A percentile compares a stretch with the other conserved stretches of the same genome.
Evolutionary conservation across 2,329 filamentous ascomycete genomes (phyloP).

Genomic region (Phialophora macrospora): DNA sequence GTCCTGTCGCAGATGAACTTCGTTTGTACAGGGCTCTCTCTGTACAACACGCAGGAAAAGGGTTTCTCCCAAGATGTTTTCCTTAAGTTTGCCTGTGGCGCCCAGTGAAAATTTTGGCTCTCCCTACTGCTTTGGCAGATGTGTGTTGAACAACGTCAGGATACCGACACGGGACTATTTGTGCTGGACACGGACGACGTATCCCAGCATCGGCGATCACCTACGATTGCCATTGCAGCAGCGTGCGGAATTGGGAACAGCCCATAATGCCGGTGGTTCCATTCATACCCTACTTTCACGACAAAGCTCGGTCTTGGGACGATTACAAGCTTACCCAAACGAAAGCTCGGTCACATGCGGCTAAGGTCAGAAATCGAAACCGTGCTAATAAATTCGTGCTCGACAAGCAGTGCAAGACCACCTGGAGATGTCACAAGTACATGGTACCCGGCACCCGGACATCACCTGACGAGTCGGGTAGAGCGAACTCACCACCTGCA

Average conservation of each 20-base stretch:
- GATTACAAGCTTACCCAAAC: constrained; percentile 7
- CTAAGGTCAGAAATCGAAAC: constrained; percentile 5
- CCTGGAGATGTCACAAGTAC: neutral
- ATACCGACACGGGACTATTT: too few relatives aligned
- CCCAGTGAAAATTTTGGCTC: too few relatives aligned
- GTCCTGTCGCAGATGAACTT: neutral
- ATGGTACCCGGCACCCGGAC: too few relatives aligned
- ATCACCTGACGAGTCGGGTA: too few relatives aligned
- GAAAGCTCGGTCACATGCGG: constrained; percentile 13
- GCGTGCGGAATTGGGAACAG: neutral
- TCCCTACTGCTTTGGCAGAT: too few relatives aligned
- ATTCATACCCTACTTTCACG: constrained; percentile 11
- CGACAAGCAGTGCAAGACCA: constrained; percentile 1
- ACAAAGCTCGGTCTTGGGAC: neutral
- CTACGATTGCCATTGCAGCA: neutral
- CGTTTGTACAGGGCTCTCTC: neutral
- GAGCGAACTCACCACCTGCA: too few relatives aligned
- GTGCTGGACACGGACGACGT: too few relatives aligned
- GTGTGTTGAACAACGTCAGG: too few relatives aligned
- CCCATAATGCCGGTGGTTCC: neutral
- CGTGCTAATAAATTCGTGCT: constrained; percentile 4
- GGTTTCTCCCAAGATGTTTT: too few relatives aligned
- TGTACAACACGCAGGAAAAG: too few relatives aligned
- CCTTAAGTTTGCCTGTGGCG: too few relatives aligned
- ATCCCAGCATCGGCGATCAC: neutral